Percentiles rank a stretch among this genome's conserved stretches.
These are phyloP conservation scores for Physaria fendleri DNA, from an alignment of 345 rosid genomes.

Conservation along the genomic window DNA sequence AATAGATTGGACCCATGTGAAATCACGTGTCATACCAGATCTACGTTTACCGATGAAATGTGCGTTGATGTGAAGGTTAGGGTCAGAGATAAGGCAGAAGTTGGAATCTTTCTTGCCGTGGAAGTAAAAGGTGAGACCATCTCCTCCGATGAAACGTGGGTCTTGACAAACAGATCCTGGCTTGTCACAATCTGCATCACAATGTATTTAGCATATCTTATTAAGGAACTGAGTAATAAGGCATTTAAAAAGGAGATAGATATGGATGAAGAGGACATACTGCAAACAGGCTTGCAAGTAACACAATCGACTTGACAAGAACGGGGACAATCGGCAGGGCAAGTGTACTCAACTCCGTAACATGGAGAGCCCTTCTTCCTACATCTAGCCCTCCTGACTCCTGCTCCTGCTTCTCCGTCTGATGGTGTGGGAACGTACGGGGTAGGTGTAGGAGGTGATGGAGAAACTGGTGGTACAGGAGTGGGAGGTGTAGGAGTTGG, in stretches of 20 bases:
- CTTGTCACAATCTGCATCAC: conserved; percentile 42
- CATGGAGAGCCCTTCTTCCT: conserved; percentile 34
- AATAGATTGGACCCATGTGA: conserved; percentile 58
- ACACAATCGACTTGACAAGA: conserved; percentile 53
- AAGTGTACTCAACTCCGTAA: conserved; percentile 32
- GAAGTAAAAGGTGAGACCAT: conserved; percentile 65
- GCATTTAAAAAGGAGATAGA: background rate
- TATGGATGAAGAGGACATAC: no score
- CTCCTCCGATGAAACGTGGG: conserved; percentile 63
- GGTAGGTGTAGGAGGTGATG: conserved; percentile 4
- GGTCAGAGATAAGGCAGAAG: conserved; percentile 48
- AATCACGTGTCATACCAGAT: conserved; percentile 45
- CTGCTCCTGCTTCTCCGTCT: conserved; percentile 13
- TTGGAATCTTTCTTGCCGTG: conserved; percentile 57
- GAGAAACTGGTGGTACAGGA: no score
- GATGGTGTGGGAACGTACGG: conserved; percentile 25
- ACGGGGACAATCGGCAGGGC: conserved; percentile 46
- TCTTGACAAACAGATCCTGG: conserved; percentile 63
- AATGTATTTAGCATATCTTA: background rate
- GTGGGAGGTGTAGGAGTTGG: background rate
- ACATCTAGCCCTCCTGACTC: conserved; percentile 35
- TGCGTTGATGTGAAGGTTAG: conserved; percentile 49
- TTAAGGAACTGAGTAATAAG: background rate
- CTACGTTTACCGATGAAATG: conserved; percentile 50
- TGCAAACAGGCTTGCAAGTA: conserved; percentile 58